Evolutionary conservation across 1,284 basidiomycete species (phyloP), one percentile per base, ranked within the genome.

Genomic region (Inonotus obliquus): DNA sequence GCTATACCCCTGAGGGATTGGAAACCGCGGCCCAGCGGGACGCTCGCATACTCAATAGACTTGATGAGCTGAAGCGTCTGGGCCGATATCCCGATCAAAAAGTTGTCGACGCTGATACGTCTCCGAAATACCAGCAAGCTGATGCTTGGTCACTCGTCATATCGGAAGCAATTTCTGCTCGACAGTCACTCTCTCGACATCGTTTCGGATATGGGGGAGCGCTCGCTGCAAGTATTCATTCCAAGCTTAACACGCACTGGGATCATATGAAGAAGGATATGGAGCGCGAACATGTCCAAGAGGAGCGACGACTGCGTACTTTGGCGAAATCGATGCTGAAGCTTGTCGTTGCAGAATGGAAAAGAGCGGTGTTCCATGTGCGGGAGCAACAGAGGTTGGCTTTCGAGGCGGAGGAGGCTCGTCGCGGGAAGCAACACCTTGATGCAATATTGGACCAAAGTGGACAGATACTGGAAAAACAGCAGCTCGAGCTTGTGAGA

Each of bases 371-470:
- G 54, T 89, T 89, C 68, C 83, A 93, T 69, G 82, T 96, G 17
- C 83, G 90, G 5, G 87, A 91, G 54, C 81, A 87, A 64, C 80
- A 86, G 63, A 77, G 86, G 29, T 76, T 80, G 13, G 76, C 77
- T 60, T 76, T 80, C 57, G 82, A 84, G 66, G 82, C 77, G 17
- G 88, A 92, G 69, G 83, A 87, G 67, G 83, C 85, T 65, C 79
- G 84, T 21, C 74, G 82, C 11, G 89, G 89, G 0, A 90, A 91
- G 64, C 86, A 90, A 67, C 95, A 97, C 75, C 80, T 98, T 27
- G 91, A 95, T 72, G 92, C 89, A 2, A 94, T 98, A 67, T 78
- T 98, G 41, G 85, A 94, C 72, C 89, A 96, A 69, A 96, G 94
- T 47, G 92, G 92, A 0, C 87, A 90, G 57, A 86, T 97, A 67